Evolutionary conservation across 768 basidiomycete genomes (phyloP), one percentile per base, ranked within the genome.

Genomic region (Obba rivulosa): DNA sequence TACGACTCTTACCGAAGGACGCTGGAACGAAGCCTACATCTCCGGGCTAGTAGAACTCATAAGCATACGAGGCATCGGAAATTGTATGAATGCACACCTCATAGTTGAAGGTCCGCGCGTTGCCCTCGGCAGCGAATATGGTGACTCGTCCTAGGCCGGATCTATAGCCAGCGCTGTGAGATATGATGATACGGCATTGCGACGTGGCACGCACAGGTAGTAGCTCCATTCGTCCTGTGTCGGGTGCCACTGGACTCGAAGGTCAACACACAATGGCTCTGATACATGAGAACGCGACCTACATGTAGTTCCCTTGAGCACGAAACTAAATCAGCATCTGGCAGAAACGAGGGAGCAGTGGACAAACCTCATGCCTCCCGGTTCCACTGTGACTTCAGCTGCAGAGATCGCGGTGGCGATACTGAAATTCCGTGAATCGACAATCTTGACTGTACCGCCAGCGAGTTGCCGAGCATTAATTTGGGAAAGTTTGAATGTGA

Each of bases 361-460:
- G 14, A 62, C 67, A 16, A 40, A 78, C 78, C 79, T 72, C 68
- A 83, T 74, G 8, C 77, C 82, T n/a, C 78, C 81, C 25, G 72
- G 74, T 46, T 82, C 73, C 23, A 85, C 72, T 2, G 66, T 70
- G 2, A 84, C 77, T 49, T 83, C 80, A 3, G 74, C 83, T 3
- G 72, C 76, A 16, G 76, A 73, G 34, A 83, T 74, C 1, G 74
- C 79, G 31, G 73, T 66, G 2, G 83, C 59, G 7, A 75, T 74
- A 17, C 66, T 65, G 65, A 86, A 85, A 2, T 73, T 71, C 21
- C 63, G 63, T 0, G 74, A 73, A 57, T 86, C 83, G 9, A 80
- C 72, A 14, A 83, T 70, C 61, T 83, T 84, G 52, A 79, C 72
- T 3, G 74, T 67, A 8, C 84, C 84, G 34, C 82, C 82, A 13